Evolutionary conservation across 2,329 filamentous ascomycete genomes (phyloP).

Genomic region (Phaeomoniella chlamydospora): DNA sequence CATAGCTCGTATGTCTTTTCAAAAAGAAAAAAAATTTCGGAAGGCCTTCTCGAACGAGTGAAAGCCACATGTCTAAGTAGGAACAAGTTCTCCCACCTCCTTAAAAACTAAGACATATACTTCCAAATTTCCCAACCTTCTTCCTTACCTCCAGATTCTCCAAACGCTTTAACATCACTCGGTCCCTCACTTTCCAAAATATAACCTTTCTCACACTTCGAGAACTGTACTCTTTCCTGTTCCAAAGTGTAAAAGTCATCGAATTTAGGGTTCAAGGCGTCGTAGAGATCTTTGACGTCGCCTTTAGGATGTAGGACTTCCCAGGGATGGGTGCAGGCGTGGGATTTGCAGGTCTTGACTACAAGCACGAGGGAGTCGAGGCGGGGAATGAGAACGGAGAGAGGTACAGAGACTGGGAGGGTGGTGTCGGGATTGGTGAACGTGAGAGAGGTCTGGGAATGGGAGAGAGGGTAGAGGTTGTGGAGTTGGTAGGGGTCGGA

Average conservation of each 20-base stretch:
- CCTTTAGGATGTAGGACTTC: slow-evolving; percentile 12
- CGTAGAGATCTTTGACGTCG: slow-evolving; percentile 13
- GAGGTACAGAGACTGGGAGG: slow-evolving; percentile 2
- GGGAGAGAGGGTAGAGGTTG: slow-evolving; percentile 14
- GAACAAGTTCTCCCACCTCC: too few species aligned
- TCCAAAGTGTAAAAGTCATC: slow-evolving; percentile 18
- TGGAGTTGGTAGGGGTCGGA: slow-evolving; percentile 21
- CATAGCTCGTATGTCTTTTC: too few species aligned
- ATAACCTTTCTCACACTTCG: slow-evolving; percentile 20
- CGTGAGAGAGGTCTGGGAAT: slow-evolving; percentile 4
- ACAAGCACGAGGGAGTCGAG: slow-evolving; percentile 18
- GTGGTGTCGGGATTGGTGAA: too few species aligned
- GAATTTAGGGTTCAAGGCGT: slow-evolving; percentile 15
- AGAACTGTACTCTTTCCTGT: slow-evolving; percentile 10
- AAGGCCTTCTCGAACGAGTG: too few species aligned
- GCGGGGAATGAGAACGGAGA: slow-evolving; percentile 18
- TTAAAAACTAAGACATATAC: too few species aligned
- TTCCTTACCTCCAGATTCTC: too few species aligned
- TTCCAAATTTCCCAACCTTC: too few species aligned
- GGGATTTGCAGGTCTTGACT: slow-evolving; percentile 17
- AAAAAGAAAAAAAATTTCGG: too few species aligned
- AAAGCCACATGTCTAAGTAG: too few species aligned
- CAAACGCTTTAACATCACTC: too few species aligned
- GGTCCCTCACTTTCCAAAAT: slow-evolving; percentile 20
- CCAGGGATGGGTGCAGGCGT: slow-evolving; percentile 16